Base-by-base conservation (phyloP, 2,329 filamentous ascomycete genomes). In the Epichloe sibirici region DNA sequence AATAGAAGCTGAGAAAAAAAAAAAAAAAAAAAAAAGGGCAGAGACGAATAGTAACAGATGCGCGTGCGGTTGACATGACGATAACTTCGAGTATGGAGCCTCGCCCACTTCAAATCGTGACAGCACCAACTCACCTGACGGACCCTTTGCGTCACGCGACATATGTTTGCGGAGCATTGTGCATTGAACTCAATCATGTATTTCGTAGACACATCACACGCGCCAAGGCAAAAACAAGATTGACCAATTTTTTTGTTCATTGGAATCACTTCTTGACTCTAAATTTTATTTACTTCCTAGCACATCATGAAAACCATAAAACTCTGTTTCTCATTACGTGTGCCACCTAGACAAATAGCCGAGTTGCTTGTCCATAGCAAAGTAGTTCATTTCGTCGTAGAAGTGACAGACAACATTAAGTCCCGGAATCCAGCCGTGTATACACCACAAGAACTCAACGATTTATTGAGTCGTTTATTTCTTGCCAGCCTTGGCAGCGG, bases 401-500 rank as follows among this genome's bases (percentile, higher is more conserved):
- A 72, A 72, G 67, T 67, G 67, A 69, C n/a, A 49, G 64, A 31
- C 31, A 64, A 65, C 66, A 69, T 66, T 57, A 57, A 49, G 52
- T 53, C 58, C 53, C 55, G 31, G 34, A 59, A 59, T 59, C 57
- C 60, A 58, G 52, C 59, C 56, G 55, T 59, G 57, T 53, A 55
- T 55, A 59, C 51, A 60, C 56, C 59, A 61, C 53, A 59, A 59
- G 62, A 61, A 52, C 48, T 38, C 48, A 52, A 55, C 55, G 56
- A 57, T 11, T 12, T 6, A 46, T 52, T 38, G 52, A 53, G 56
- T 57, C 61, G 65, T 61, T 83, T 86, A 86, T 77, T 86, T 86
- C 83, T 86, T 86, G 71, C 71, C 69, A 69, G 82, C 81, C 82
- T 86, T 86, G 72, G 81, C 81, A 71, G 83, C 83, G 65, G 79